Conservation (phyloP, 75 land plant species). For the Adiantum capillusveneris region DNA sequence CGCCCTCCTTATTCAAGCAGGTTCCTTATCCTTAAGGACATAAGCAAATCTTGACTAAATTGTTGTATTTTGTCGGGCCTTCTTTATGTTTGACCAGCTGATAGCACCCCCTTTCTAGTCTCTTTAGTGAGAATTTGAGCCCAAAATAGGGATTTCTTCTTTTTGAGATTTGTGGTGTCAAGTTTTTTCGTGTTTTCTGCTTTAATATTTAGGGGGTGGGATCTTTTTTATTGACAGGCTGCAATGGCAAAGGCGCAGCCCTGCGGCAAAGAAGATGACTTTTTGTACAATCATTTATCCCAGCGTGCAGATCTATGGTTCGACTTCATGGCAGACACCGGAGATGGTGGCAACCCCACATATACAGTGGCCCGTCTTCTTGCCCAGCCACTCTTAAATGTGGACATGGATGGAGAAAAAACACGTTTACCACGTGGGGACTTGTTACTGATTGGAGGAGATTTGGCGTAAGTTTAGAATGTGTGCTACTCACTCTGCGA, state of each 20-base stretch:
- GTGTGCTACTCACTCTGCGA: no score
- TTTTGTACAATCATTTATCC: slow-evolving; percentile 66
- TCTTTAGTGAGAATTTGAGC: no score
- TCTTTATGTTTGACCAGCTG: no score
- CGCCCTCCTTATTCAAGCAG: no score
- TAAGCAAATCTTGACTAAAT: no score
- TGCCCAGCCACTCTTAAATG: slow-evolving; percentile 70
- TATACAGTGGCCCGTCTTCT: slow-evolving; percentile 82
- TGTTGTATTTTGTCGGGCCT: no score
- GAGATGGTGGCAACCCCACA: slow-evolving; percentile 98
- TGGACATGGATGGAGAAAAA: slow-evolving; percentile 17
- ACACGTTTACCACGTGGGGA: slow-evolving; percentile 64
- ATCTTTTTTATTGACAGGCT: slow-evolving; percentile 40
- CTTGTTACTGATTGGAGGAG: slow-evolving; percentile 88
- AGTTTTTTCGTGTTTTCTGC: slow-evolving; percentile 1
- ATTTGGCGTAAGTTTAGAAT: slow-evolving; percentile 77
- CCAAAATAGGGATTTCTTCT: no score
- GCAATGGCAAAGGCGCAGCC: slow-evolving; percentile 70
- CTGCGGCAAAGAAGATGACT: slow-evolving; percentile 44
- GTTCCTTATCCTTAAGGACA: no score
- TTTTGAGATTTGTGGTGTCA: no score
- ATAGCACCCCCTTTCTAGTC: no score
- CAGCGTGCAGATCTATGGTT: slow-evolving; percentile 80
- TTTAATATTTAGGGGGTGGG: not conserved
- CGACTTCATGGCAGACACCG: slow-evolving; percentile 99